Evolutionary conservation across 164 flowering plant species (phyloP), one percentile per base, ranked within the genome.

Genomic region (Vitis amurensis): DNA sequence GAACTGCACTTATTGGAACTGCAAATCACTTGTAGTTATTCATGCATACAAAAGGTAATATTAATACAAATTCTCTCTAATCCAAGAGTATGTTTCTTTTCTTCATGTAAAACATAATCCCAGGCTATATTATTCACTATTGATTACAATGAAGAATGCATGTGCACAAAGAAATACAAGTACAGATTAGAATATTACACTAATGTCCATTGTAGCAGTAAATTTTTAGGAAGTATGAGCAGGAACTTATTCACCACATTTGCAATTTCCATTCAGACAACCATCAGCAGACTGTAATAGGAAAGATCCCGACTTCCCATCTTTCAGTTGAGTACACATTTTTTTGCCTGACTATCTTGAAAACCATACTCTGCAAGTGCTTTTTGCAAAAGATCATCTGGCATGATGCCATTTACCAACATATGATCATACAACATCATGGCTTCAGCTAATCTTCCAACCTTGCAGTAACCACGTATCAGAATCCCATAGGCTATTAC

Each of bases 401-500:
- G 88, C 15, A 10, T 52, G 30, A 83, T 71, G 17, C 85, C 84
- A 56, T 76, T 71, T 3, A 10, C 77, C 69, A 82, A 62, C 87
- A 87, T 85, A 19, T 30, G 74, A 16, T 68, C 65, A 69, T 77
- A 81, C 56, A 83, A 67, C 74, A 58, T 29, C 77, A 19, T 61
- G 56, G 88, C 91, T 70, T 85, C 85, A 0, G 67, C 63, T 15
- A 80, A 16, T 68, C 79, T 83, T 64, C 83, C 89, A 67, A 69
- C 79, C 58, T 73, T 80, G 71, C 85, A 87, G 27, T 58, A 85
- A 23, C 82, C 81, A 31, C 62, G 78, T 58, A 86, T 84, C 72
- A 86, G 63, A 68, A 83, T 84, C 44, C 82, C 80, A 74, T 84
- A 87, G 52, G 83, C 84, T 52, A 84, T 81, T 4, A 84, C 77